phyloP scores from a whole-genome alignment of 108 stramenopile species.

The Fistulifera solaris region DNA sequence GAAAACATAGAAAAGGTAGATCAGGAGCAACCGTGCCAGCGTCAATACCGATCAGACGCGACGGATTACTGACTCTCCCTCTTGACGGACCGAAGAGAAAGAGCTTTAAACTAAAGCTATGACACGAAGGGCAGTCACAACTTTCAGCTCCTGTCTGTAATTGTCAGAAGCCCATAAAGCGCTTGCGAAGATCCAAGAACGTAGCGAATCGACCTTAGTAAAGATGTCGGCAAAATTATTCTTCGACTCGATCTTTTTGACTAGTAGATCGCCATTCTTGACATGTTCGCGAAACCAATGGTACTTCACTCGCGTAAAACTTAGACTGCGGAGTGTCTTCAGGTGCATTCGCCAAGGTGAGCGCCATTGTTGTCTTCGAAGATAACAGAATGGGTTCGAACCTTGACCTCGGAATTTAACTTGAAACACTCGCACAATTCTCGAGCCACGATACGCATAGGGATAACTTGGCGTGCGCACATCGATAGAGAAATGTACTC shows the following conservation, averaged over 20 bases:
- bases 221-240: conserved; percentile 13
- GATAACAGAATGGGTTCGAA: conserved; percentile 1
- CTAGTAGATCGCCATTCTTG: conserved; percentile 3
- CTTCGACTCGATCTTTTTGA: conserved; percentile 12
- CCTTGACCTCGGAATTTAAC: neutral
- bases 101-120: no score
- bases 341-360: conserved; percentile 8
- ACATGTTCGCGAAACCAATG: conserved; percentile 43
- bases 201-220: neutral
- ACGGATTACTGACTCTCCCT: no score
- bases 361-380: conserved; percentile 31
- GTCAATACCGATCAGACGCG: no score
- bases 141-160: no score
- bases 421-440: neutral
- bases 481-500: conserved; percentile 11
- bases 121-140: no score
- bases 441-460: conserved; percentile 3
- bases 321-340: conserved; percentile 34
- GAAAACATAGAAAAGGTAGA: no score
- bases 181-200: no score
- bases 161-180: no score
- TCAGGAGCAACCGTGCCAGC: no score
- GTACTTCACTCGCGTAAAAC: conserved; percentile 35
- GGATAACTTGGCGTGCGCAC: conserved; percentile 9
- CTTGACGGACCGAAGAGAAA: no score